phyloP scores from a whole-genome alignment of 257 asterid genomes.

The Solanum sejunctum region DNA sequence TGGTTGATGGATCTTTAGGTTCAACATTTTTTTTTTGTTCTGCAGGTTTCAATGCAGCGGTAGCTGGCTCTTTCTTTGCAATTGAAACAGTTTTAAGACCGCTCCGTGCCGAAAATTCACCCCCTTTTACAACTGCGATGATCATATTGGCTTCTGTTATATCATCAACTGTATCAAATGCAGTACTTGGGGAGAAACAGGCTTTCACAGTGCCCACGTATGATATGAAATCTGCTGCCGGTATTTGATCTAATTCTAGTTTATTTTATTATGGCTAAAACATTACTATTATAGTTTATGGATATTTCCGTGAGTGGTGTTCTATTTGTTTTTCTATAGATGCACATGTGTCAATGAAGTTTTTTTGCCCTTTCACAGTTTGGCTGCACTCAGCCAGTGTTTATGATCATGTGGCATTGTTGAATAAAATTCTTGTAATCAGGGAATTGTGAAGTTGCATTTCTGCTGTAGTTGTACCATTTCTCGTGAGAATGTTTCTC shows the following conservation, averaged over 20 bases:
- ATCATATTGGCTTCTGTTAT: conserved; percentile 96
- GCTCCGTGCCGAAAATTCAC: conserved; percentile 95
- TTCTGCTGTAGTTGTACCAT: neutral
- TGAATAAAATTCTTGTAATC: neutral
- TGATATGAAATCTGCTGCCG: conserved; percentile 99
- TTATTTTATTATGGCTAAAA: conserved; percentile 18
- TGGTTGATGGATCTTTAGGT: neutral
- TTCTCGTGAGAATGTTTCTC: neutral
- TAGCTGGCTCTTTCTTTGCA: conserved; percentile 99
- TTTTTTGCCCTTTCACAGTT: neutral
- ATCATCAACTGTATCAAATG: conserved; percentile 96
- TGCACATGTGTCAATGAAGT: neutral
- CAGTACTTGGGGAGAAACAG: conserved; percentile 95
- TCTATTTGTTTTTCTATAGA: neutral
- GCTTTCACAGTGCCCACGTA: conserved; percentile 99
- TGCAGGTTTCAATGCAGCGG: conserved; percentile 97
- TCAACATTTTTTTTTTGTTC: neutral
- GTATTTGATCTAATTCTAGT: conserved; percentile 76
- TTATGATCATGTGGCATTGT: neutral
- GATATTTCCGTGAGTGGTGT: neutral
- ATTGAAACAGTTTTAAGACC: conserved; percentile 97
- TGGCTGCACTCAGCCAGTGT: neutral
- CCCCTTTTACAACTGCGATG: conserved; percentile 99
- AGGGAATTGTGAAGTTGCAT: neutral
- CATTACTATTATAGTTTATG: neutral